phyloP scores from a whole-genome alignment of 257 asterid genomes.

The Buddleja alternifolia region DNA sequence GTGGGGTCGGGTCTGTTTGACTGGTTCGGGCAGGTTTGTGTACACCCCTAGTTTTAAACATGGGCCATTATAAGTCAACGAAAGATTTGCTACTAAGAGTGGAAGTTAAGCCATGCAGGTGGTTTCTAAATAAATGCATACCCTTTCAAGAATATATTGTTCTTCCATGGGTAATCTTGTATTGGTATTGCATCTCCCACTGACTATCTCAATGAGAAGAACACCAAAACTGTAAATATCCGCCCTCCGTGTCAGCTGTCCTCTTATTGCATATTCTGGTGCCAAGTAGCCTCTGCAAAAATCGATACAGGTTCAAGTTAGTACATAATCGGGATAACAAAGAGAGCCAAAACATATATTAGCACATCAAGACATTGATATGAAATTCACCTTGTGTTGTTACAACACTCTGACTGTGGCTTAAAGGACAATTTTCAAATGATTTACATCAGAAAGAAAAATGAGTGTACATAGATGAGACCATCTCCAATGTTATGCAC shows the following conservation, averaged over 20 bases:
- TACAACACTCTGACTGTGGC: neutral
- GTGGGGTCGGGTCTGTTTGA: too few relatives aligned
- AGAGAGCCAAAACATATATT: neutral
- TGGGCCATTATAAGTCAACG: too few relatives aligned
- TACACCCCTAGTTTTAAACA: too few relatives aligned
- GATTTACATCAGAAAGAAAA: slow-evolving; percentile 5
- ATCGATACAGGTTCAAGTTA: slow-evolving; percentile 18
- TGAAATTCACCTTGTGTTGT: neutral
- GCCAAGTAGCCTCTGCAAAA: slow-evolving; percentile 93
- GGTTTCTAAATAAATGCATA: slow-evolving; percentile 35
- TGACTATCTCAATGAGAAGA: slow-evolving; percentile 87
- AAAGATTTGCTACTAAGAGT: too few relatives aligned
- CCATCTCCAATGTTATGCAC: too few relatives aligned
- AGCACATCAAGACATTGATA: neutral
- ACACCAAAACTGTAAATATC: slow-evolving; percentile 95
- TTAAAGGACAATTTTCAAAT: neutral
- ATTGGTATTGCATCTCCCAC: slow-evolving; percentile 92
- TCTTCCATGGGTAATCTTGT: slow-evolving; percentile 73
- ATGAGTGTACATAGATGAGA: neutral
- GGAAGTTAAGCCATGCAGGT: slow-evolving; percentile 7
- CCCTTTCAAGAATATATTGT: slow-evolving; percentile 93
- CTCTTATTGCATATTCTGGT: slow-evolving; percentile 93
- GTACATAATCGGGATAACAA: neutral
- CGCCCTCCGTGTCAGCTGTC: slow-evolving; percentile 81
- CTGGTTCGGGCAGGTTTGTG: too few relatives aligned